Evolutionary conservation across 768 basidiomycete species (phyloP).

Genomic region (Leccinum truebloodii): DNA sequence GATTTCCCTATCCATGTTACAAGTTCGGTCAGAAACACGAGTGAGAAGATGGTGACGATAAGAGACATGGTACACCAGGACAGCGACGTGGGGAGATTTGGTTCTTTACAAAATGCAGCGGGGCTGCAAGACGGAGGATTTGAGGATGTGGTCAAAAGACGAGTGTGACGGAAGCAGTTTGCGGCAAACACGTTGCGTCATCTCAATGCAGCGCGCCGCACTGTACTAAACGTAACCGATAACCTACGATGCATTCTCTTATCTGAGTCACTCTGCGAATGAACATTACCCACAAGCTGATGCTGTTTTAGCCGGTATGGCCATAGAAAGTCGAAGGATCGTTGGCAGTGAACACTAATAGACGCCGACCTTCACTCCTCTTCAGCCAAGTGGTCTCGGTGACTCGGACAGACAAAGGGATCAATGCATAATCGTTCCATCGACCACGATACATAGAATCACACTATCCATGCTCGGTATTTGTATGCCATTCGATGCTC

Average conservation of each 20-base stretch:
- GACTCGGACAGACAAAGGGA: not conserved
- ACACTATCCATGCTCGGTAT: not conserved
- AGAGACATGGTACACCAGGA: slow-evolving; percentile 59
- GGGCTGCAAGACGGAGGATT: not conserved
- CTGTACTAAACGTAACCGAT: too few relatives aligned
- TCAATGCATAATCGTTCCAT: not conserved
- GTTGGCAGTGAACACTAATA: not conserved
- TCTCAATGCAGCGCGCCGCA: not conserved
- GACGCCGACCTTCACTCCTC: not conserved
- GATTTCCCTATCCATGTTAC: slow-evolving; percentile 88
- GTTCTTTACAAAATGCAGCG: slow-evolving; percentile 11
- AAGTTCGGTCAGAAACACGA: slow-evolving; percentile 82
- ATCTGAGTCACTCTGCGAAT: not conserved
- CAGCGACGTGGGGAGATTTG: not conserved
- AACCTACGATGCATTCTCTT: not conserved
- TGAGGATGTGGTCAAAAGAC: not conserved
- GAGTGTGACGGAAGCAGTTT: slow-evolving; percentile 7
- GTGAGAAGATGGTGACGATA: slow-evolving; percentile 75
- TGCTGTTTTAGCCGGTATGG: not conserved
- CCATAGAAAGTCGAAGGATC: not conserved
- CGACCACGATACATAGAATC: not conserved
- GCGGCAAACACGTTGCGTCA: slow-evolving; percentile 21
- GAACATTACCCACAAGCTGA: not conserved
- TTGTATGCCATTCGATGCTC: not conserved
- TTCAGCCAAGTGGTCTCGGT: not conserved